Evolutionary conservation across 2,329 filamentous ascomycete species (phyloP), one percentile per base, ranked within the genome.

Genomic region (Pestalotiopsis sp.): DNA sequence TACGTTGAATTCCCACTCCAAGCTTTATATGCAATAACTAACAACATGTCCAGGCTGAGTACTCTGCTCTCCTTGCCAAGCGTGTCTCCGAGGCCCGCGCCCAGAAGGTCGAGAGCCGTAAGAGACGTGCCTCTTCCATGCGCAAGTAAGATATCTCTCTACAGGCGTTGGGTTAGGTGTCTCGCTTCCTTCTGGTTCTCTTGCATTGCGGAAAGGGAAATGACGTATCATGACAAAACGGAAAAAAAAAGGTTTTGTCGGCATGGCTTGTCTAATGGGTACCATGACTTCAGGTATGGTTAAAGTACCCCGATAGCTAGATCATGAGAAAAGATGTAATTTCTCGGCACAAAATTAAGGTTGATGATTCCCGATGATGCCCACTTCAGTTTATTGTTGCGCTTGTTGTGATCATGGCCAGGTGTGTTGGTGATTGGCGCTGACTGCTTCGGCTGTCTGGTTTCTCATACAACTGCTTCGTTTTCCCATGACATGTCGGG

Each of bases 61-160:
- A 99, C 86, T 92, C 95, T 78, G 91, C 95, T 86, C 86, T 98
- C 84, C 90, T 99, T 74, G 94, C 96, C 88, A 97, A 96, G 93
- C 96, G 96, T 87, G 94, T 98, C 81, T 88, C 91, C 82, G 96
- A 99, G 89, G 93, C 94, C 88, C 97, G 98, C 91, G 88, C 92
- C 82, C 91, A 92, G 86, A 95, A 96, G 89, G 91, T 91, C 79
- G 95, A 98, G 87, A 87, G 92, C 84, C 94, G 94, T 89, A 98
- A 98, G 94, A 92, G 96, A 84, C 91, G 96, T 83, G 95, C 95
- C 79, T 97, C 93, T 84, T 98, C 95, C 81, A 94, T 97, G 92
- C 91, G 88, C 89, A 95, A 95, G 88, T 94, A 94, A 86, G 87
- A 81, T 69, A 75, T 74, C 63, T 63, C 41, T 66, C 68, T 79